Evolutionary conservation across 2,329 filamentous ascomycete species (phyloP).

Genomic region (Fusarium tuaranense): DNA sequence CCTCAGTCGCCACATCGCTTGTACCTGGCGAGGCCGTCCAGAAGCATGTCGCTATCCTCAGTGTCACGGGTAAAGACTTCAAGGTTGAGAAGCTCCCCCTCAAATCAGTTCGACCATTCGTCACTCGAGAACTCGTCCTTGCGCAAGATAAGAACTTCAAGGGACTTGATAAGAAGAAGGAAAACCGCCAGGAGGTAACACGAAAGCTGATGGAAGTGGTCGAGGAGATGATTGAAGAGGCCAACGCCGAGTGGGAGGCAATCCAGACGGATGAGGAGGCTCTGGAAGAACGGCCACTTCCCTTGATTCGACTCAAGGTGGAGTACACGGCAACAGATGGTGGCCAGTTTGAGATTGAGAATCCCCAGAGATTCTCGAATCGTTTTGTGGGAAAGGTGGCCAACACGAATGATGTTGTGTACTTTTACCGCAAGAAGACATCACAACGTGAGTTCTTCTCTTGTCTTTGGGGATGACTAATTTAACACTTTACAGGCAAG

Average conservation of each 20-base stretch:
- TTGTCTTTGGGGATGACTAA: rapidly evolving
- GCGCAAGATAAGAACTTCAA: slow-evolving; percentile 81
- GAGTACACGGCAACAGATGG: slow-evolving; percentile 90
- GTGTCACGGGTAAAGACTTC: slow-evolving; percentile 85
- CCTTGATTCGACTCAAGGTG: slow-evolving; percentile 89
- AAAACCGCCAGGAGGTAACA: slow-evolving; percentile 86
- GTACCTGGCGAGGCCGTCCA: slow-evolving; percentile 89
- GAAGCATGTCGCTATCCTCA: slow-evolving; percentile 91
- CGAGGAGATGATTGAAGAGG: slow-evolving; percentile 87
- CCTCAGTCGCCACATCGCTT: slow-evolving; percentile 93
- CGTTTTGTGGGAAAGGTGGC: slow-evolving; percentile 91
- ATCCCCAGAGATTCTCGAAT: slow-evolving; percentile 95
- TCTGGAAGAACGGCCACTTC: slow-evolving; percentile 74
- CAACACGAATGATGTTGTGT: slow-evolving; percentile 92
- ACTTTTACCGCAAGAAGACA: slow-evolving; percentile 92
- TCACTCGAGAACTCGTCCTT: slow-evolving; percentile 85
- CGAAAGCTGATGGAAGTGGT: slow-evolving; percentile 81
- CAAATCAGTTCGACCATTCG: slow-evolving; percentile 90
- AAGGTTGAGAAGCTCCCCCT: slow-evolving; percentile 83
- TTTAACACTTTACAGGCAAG: slow-evolving; percentile 43
- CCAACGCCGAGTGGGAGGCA: slow-evolving; percentile 82
- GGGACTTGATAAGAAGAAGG: slow-evolving; percentile 81
- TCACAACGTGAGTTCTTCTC: slow-evolving; percentile 46
- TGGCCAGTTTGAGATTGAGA: slow-evolving; percentile 89
- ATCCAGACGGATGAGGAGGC: slow-evolving; percentile 76